phyloP scores from a whole-genome alignment of 2,329 filamentous ascomycete species.

The Neurospora sp. region DNA sequence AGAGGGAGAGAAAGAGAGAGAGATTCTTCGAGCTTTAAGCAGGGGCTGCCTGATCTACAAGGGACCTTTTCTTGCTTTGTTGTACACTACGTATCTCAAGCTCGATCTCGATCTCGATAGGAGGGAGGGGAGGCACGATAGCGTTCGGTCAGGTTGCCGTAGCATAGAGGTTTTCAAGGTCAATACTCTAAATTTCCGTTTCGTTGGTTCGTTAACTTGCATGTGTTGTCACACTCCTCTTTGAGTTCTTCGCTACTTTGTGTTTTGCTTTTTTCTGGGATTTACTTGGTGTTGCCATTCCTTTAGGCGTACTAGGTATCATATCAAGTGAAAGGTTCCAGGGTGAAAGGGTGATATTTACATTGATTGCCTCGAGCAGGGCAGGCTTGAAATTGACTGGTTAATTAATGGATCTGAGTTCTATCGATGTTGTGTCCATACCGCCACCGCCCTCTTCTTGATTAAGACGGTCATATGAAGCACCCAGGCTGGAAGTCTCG shows the following conservation, averaged over 20 bases:
- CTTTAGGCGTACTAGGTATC: neutral
- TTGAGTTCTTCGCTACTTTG: neutral
- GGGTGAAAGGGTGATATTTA: no score
- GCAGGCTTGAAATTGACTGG: no score
- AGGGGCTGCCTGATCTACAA: constrained; percentile 4
- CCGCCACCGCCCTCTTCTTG: no score
- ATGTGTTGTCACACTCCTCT: neutral
- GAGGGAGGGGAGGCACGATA: neutral
- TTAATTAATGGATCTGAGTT: no score
- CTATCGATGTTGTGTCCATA: no score
- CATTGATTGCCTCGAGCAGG: no score
- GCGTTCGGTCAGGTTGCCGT: neutral
- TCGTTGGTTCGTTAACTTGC: neutral
- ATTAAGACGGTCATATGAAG: no score
- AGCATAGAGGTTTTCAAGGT: neutral
- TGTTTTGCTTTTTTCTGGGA: neutral
- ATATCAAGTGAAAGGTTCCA: no score
- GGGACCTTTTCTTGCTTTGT: constrained; percentile 14
- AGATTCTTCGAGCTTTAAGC: neutral
- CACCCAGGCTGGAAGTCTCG: no score
- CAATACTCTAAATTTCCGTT: neutral
- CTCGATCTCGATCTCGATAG: neutral
- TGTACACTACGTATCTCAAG: constrained; percentile 16
- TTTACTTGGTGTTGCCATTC: neutral
- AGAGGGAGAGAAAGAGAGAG: constrained; percentile 4